These are phyloP conservation scores for Rhizopus stolonifer DNA, from an alignment of 371 early-diverging fungal genomes.

Conservation along the genomic window DNA sequence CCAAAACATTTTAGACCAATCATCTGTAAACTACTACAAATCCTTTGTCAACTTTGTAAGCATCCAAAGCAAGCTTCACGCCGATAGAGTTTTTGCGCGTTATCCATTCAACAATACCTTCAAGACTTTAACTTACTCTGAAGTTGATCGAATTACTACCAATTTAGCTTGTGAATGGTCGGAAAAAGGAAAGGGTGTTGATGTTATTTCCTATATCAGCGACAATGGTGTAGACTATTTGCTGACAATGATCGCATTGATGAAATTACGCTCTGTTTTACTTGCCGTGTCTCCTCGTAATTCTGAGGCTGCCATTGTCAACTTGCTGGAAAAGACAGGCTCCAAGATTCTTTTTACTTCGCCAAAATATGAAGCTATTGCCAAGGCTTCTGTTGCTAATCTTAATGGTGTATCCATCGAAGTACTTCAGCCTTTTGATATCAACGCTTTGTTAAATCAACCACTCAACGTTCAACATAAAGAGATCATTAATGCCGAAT, in stretches of 20 bases:
- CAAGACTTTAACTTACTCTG: conserved; percentile 27
- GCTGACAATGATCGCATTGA: conserved; percentile 24
- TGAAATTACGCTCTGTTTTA: conserved; percentile 22
- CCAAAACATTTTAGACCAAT: neutral
- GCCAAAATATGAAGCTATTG: conserved; percentile 18
- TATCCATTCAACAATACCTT: conserved; percentile 3
- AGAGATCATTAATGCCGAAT: neutral
- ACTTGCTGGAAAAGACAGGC: conserved; percentile 25
- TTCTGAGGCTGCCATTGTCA: conserved; percentile 25
- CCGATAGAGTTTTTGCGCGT: conserved; percentile 1
- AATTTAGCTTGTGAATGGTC: conserved; percentile 29
- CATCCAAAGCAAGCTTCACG: neutral
- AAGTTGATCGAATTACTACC: conserved; percentile 28
- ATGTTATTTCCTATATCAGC: conserved; percentile 19
- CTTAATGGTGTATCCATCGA: neutral
- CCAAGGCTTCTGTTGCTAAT: neutral
- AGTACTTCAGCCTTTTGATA: conserved; percentile 10
- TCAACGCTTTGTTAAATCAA: conserved; percentile 4
- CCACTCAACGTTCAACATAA: conserved; percentile 1
- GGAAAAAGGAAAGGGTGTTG: neutral
- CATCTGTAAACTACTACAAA: neutral
- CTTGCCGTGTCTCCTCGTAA: conserved; percentile 36
- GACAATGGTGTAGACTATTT: conserved; percentile 26
- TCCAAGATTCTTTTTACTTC: conserved; percentile 19
- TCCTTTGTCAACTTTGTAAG: conserved; percentile 8